Evolutionary conservation across 2,329 filamentous ascomycete genomes (phyloP).

Genomic region (Chrysoporthe cubensis): DNA sequence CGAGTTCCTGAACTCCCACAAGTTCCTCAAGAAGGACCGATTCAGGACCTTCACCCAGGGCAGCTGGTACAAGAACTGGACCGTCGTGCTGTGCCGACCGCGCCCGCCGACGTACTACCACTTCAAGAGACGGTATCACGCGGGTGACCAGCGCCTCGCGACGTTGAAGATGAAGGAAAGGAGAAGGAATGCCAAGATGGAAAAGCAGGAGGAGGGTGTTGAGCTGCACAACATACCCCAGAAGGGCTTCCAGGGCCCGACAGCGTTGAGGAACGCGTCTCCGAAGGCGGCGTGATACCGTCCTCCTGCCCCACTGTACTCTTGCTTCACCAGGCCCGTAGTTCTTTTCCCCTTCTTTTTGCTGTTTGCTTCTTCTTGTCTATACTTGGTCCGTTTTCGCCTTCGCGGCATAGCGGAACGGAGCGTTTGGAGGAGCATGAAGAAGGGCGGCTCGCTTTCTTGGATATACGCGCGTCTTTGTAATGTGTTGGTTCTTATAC

Average conservation of each 20-base stretch:
- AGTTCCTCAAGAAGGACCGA: constrained; percentile 89
- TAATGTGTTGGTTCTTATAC: constrained; percentile 26
- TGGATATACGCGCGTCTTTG: constrained; percentile 15
- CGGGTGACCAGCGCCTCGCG: constrained; percentile 85
- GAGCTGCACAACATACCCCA: constrained; percentile 73
- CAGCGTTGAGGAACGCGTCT: constrained; percentile 44
- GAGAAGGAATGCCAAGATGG: constrained; percentile 43
- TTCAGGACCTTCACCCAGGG: constrained; percentile 89
- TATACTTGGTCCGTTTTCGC: neutral
- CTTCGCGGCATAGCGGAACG: constrained; percentile 17
- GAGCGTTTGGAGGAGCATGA: neutral
- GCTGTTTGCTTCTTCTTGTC: neutral
- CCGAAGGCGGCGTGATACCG: neutral
- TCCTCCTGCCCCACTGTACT: neutral
- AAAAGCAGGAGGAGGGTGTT: constrained; percentile 52
- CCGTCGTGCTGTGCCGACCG: constrained; percentile 79
- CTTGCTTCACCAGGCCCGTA: neutral
- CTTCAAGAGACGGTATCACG: constrained; percentile 77
- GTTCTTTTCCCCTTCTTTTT: constrained; percentile 10
- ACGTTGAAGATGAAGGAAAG: constrained; percentile 43
- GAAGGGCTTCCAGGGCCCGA: constrained; percentile 58
- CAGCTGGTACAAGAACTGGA: constrained; percentile 75
- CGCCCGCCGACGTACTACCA: constrained; percentile 85
- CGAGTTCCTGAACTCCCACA: constrained; percentile 95
- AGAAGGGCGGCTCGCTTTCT: constrained; percentile 5